These are phyloP conservation scores for Colletotrichum godetiae DNA, from an alignment of 2,329 filamentous ascomycete genomes.

Conservation along the genomic window DNA sequence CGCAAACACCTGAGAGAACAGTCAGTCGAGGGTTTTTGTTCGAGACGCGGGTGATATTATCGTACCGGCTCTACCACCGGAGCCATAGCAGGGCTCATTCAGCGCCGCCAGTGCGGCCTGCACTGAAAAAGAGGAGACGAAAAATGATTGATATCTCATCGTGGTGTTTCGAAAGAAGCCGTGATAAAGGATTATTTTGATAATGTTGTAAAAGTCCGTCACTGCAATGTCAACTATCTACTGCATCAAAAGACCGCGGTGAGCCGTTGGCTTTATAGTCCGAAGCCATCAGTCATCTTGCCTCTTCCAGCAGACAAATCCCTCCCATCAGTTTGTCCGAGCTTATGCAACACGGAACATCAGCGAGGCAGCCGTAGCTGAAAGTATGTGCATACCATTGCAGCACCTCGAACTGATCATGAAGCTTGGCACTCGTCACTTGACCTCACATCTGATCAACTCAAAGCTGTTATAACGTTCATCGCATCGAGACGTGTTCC, in stretches of 20 bases:
- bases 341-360: not conserved
- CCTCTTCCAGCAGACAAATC: not conserved
- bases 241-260: fast-evolving
- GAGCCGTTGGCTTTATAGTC: not conserved
- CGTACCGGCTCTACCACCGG: slow-evolving; percentile 36
- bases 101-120: slow-evolving; percentile 39
- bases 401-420: not conserved
- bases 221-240: not conserved
- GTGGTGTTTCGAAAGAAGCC: not conserved
- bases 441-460: not conserved
- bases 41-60: fast-evolving
- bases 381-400: not conserved
- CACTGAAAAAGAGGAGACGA: slow-evolving; percentile 16
- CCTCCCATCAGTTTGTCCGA: not conserved
- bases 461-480: not conserved
- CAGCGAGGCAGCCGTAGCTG: not conserved
- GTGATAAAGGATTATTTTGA: too few relatives aligned
- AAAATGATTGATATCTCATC: slow-evolving; percentile 12
- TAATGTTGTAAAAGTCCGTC: not conserved
- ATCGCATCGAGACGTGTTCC: not conserved
- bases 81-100: slow-evolving; percentile 47
- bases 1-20: slow-evolving; percentile 48
- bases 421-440: not conserved
- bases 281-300: not conserved
- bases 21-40: not conserved